Percentiles rank a stretch among this genome's conserved stretches.
Conservation (phyloP, 768 basidiomycete species). For the Boletellus sp. region DNA sequence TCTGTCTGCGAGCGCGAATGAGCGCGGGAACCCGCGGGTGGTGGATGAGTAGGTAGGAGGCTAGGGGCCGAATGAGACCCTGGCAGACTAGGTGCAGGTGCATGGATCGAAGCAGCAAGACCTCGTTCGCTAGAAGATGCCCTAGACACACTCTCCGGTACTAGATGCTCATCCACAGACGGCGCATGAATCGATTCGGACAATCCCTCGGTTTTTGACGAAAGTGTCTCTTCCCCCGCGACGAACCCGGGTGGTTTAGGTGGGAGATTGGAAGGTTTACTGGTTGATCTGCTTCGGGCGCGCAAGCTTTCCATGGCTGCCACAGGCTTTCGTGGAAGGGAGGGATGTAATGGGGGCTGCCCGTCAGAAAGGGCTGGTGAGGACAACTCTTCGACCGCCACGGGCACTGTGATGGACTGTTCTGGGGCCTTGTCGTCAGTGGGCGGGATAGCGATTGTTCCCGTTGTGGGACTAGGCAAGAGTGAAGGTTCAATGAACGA, state of each 20-base stretch:
- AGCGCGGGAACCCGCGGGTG: conserved; percentile 25
- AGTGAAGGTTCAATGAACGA: conserved; percentile 8
- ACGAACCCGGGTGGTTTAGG: conserved; percentile 4
- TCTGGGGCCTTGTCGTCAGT: conserved; percentile 12
- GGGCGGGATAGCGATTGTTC: background rate
- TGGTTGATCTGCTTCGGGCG: conserved; percentile 12
- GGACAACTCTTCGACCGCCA: conserved; percentile 6
- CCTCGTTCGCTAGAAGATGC: conserved; percentile 32
- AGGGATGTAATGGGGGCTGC: conserved; percentile 39
- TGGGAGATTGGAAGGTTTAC: conserved; percentile 12
- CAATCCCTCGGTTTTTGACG: conserved; percentile 20
- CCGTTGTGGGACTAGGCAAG: conserved; percentile 3
- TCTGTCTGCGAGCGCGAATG: conserved; percentile 60
- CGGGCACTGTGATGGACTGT: conserved; percentile 14
- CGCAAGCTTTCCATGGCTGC: conserved; percentile 18
- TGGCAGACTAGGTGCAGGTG: conserved; percentile 40
- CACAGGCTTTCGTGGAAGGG: conserved; percentile 46
- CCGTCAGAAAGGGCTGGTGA: conserved; percentile 10
- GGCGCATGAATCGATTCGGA: conserved; percentile 28
- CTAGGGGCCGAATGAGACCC: conserved; percentile 35
- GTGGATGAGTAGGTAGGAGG: conserved; percentile 31
- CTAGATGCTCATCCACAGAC: conserved; percentile 12
- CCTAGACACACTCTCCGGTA: conserved; percentile 15
- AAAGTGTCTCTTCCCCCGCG: conserved; percentile 13
- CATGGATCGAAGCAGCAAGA: conserved; percentile 55